phyloP scores from a whole-genome alignment of 371 early-diverging fungal genomes.

The Chytridiales sp. region DNA sequence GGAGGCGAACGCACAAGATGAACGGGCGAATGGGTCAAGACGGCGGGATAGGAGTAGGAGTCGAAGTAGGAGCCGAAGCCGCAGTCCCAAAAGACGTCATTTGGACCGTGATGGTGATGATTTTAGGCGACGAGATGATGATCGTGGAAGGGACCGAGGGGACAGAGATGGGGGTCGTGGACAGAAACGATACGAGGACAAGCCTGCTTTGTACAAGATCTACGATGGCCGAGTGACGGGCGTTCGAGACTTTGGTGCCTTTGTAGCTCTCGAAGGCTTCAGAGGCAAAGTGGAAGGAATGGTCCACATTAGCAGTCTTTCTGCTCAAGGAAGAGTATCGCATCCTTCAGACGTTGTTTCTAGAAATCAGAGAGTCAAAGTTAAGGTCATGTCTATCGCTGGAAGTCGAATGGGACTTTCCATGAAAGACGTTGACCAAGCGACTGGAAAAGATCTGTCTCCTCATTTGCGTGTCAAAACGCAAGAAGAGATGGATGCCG shows the following conservation, averaged over 20 bases:
- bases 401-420: constrained; percentile 80
- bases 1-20: constrained; percentile 22
- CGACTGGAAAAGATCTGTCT: constrained; percentile 79
- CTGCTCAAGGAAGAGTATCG: constrained; percentile 61
- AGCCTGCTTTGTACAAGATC: constrained; percentile 85
- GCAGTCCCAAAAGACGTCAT: constrained; percentile 17
- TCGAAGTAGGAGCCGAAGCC: constrained; percentile 33
- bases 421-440: constrained; percentile 94
- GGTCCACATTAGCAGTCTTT: constrained; percentile 80
- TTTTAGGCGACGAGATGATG: constrained; percentile 4
- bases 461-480: constrained; percentile 51
- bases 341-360: constrained; percentile 81
- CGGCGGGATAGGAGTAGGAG: constrained; percentile 44
- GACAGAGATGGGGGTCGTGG: constrained; percentile 19
- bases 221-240: constrained; percentile 78
- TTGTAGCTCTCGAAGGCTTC: constrained; percentile 82
- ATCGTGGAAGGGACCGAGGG: constrained; percentile 10
- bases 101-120: constrained; percentile 4
- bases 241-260: constrained; percentile 89
- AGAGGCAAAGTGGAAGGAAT: constrained; percentile 74
- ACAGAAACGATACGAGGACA: constrained; percentile 56
- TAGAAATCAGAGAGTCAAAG: constrained; percentile 77
- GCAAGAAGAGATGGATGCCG: constrained; percentile 62
- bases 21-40: constrained; percentile 2
- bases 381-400: constrained; percentile 88